Base-by-base conservation (phyloP, 495 filamentous ascomycete genomes). In the Aspergillus funiculosus region DNA sequence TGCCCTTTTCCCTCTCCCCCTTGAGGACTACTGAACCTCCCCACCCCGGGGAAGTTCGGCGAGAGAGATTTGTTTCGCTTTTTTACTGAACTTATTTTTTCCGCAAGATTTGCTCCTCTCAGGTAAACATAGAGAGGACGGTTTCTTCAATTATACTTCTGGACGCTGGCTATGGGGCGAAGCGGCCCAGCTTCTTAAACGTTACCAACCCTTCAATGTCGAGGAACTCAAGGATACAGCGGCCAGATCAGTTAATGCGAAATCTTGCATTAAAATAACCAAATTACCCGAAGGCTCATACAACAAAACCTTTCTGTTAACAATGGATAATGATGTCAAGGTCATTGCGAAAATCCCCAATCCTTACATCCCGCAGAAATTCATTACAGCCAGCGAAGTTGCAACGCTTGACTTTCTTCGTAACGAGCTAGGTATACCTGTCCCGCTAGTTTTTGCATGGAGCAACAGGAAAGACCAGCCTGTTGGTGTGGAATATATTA, bases 401-500 rank as follows among this genome's bases (percentile, higher is more conserved):
- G 63, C 63, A 1, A 64, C 61, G 25, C 46, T 66, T 38, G 43
- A 53, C 2, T 67, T 56, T 46, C 48, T 61, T 17, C 36, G 60
- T 51, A 39, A 54, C 27, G 28, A 43, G 9, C 50, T 53, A 13
- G 24, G 38, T 19, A 45, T 60, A 28, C 63, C 63, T 15, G 61
- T 50, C 14, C 50, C 53, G 7, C 26, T 24, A 25, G 48, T 54
- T 3, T 42, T 48, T 37, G 47, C 47, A 3, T 58, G 43, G 42
- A 29, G 46, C 20, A 40, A 26, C 20, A 36, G 21, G 13, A 9
- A 14, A 14, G 28, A 38, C 15, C 44, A 53, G 7, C 34, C 40
- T 7, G 40, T 56, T 9, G 56, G 48, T 14, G 36, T 37, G 11
- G 56, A 59, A 31, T 56, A 56, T 19, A 50, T 59, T 17, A 32